Evolutionary conservation across 2,329 filamentous ascomycete genomes (phyloP).

Genomic region (Colletotrichum chlorophyti): DNA sequence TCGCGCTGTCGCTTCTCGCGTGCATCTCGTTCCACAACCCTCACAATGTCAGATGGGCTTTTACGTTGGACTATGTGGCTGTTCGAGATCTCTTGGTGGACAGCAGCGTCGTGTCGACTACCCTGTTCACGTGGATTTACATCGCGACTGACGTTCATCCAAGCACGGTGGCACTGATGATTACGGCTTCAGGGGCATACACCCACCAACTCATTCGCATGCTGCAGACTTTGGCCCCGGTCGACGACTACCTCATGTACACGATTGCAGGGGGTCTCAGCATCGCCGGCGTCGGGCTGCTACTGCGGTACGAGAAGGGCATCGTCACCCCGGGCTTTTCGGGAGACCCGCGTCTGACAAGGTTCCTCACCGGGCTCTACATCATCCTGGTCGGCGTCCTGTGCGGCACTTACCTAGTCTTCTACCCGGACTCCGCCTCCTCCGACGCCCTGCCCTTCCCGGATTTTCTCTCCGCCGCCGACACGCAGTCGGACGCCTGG

Average conservation of each 20-base stretch:
- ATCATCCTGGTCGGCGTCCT: constrained; percentile 22
- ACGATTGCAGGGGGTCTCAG: constrained; percentile 1
- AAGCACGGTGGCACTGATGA: constrained; percentile 35
- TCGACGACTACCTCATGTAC: constrained; percentile 11
- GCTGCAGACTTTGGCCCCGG: constrained; percentile 2
- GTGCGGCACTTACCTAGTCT: constrained; percentile 23
- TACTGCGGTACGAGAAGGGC: constrained; percentile 24
- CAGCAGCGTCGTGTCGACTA: constrained; percentile 33
- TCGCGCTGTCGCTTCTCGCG: constrained; percentile 33
- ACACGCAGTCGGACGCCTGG: constrained; percentile 30
- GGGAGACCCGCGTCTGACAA: constrained; percentile 5
- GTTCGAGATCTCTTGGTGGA: constrained; percentile 39
- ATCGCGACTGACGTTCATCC: constrained; percentile 37
- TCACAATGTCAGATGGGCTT: constrained; percentile 37
- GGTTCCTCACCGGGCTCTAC: constrained; percentile 22
- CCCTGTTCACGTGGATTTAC: constrained; percentile 35
- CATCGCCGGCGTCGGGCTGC: constrained; percentile 27
- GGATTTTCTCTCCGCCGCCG: constrained; percentile 13
- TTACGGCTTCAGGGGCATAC: constrained; percentile 33
- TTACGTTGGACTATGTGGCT: constrained; percentile 37
- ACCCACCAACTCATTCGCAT: constrained; percentile 30
- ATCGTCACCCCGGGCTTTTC: background rate
- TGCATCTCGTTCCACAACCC: constrained; percentile 37
- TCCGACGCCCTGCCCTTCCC: constrained; percentile 7
- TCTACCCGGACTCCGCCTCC: constrained; percentile 8